Evolutionary conservation across 2,329 filamentous ascomycete genomes (phyloP).

Genomic region (Colletotrichum zoysiae): DNA sequence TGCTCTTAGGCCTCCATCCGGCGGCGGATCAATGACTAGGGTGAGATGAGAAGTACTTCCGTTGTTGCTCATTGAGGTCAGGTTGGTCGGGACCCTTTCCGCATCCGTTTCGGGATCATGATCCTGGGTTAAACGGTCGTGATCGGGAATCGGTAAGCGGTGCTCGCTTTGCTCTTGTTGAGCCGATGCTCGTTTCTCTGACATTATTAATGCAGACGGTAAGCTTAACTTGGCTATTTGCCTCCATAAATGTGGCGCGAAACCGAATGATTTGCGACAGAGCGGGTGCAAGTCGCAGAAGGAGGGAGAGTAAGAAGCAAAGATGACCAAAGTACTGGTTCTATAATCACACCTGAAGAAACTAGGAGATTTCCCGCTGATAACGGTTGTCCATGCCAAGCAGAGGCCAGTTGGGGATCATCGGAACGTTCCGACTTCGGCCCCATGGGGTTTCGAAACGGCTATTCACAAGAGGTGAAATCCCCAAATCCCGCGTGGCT

Average conservation of each 20-base stretch:
- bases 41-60: slow-evolving; percentile 56
- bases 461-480: background rate
- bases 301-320: background rate
- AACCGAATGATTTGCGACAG: background rate
- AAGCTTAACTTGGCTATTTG: background rate
- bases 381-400: slow-evolving; percentile 3
- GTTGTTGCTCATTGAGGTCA: slow-evolving; percentile 49
- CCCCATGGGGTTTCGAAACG: background rate
- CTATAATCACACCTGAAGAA: too few species aligned
- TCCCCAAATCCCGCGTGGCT: background rate
- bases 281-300: background rate
- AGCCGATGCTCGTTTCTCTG: background rate
- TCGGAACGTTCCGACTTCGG: slow-evolving; percentile 18
- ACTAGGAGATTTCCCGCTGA: background rate
- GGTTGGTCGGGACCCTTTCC: background rate
- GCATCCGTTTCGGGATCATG: background rate
- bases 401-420: background rate
- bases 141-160: too few species aligned
- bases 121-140: background rate
- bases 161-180: background rate
- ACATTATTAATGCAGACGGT: background rate
- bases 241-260: too few species aligned
- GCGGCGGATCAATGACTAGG: slow-evolving; percentile 60
- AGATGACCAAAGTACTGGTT: too few species aligned
- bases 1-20: slow-evolving; percentile 62